phyloP scores from a whole-genome alignment of 2,329 filamentous ascomycete species.

The Penicillium sp. region DNA sequence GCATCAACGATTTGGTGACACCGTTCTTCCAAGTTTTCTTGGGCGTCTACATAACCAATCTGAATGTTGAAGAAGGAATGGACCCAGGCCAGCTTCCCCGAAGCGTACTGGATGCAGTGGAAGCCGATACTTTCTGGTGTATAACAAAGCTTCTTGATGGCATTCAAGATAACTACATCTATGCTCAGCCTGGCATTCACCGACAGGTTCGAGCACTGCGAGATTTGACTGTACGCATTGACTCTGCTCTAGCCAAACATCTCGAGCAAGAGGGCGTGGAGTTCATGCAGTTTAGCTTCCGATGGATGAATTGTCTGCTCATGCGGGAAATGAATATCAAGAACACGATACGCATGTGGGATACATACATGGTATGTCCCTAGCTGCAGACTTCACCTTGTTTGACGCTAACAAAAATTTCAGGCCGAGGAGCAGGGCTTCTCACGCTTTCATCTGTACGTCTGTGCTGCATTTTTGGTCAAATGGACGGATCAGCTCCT shows the following conservation, averaged over 20 bases:
- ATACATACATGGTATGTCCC: slow-evolving; percentile 81
- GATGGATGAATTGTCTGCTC: slow-evolving; percentile 99
- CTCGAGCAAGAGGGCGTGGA: slow-evolving; percentile 88
- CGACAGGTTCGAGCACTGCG: slow-evolving; percentile 84
- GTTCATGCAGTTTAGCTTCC: slow-evolving; percentile 98
- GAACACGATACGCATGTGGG: slow-evolving; percentile 99
- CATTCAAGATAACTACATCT: slow-evolving; percentile 98
- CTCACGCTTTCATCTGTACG: slow-evolving; percentile 96
- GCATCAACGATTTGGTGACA: slow-evolving; percentile 96
- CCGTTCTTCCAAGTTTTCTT: slow-evolving; percentile 98
- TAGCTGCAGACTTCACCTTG: background rate
- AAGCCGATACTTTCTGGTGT: slow-evolving; percentile 98
- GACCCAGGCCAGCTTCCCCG: slow-evolving; percentile 91
- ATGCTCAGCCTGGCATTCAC: slow-evolving; percentile 94
- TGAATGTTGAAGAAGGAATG: slow-evolving; percentile 90
- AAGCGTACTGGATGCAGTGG: slow-evolving; percentile 89
- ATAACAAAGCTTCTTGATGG: slow-evolving; percentile 96
- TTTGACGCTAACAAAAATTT: slow-evolving; percentile 17
- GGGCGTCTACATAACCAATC: slow-evolving; percentile 90
- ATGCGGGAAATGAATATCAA: slow-evolving; percentile 97
- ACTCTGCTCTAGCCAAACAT: slow-evolving; percentile 78
- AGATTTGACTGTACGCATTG: slow-evolving; percentile 88
- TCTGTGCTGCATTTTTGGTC: slow-evolving; percentile 94
- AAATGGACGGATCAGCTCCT: slow-evolving; percentile 96
- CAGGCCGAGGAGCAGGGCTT: slow-evolving; percentile 98